Evolutionary conservation across 2,329 filamentous ascomycete species (phyloP), one percentile per base, ranked within the genome.

Genomic region (Acrodontium crateriforme): DNA sequence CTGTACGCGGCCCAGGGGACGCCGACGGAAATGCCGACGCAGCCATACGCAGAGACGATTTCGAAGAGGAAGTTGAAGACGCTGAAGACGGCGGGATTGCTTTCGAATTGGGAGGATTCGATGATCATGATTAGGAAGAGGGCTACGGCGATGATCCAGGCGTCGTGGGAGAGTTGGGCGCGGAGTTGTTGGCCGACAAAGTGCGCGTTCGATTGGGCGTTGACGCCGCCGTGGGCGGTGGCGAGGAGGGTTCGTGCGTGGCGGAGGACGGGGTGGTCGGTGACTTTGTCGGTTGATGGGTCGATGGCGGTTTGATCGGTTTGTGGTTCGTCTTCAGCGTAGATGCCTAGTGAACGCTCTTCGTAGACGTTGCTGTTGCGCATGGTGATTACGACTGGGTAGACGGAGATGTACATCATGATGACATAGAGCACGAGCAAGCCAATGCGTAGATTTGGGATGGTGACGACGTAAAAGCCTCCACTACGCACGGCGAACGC

Each of bases 391-490:
- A 68, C 69, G 17, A 74, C 66, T 0, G 71, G 71, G 33, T 70
- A 72, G 3, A 68, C 63, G 4, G 65, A 64, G 25, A 75, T 72
- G 47, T 74, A 75, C 71, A 76, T 75, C 71, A 75, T 74, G 24
- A 71, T 59, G 0, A 74, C 54, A 32, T 72, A 66, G 18, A 69
- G 61, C 18, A 74, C 60, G 32, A 71, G 70, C 0, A 72, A 59
- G 2, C 59, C 62, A 4, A 70, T 65, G 19, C 63, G 67, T 2
- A 72, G 54, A 1, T 45, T 46, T 3, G 63, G 47, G 9, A 51
- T 49, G 11, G 55, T 46, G 17, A 71, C 56, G 24, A 70, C 42
- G 52, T 67, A 52, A 56, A 59, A 50, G 42, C 69, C 51, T 34
- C 68, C 46, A 48, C 58, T 54, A 44, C 69, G 37, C 33, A 65